A percentile compares a stretch with the other conserved stretches of the same genome.
These are phyloP conservation scores for Myriosclerotinia scirpicola DNA, from an alignment of 2,329 filamentous ascomycete species.

Conservation along the genomic window DNA sequence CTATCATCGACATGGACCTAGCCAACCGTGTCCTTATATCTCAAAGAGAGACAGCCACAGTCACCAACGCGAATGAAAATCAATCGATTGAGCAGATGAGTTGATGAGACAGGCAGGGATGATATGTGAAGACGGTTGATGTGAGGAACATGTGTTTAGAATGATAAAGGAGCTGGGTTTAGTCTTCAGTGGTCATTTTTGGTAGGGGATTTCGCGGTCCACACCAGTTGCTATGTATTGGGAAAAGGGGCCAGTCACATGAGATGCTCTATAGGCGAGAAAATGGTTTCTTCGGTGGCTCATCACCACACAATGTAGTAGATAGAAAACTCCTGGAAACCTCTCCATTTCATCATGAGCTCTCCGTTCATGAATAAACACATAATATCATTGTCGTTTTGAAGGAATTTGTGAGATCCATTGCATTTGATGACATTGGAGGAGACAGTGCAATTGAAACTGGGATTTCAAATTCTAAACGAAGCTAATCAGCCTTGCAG, in stretches of 20 bases:
- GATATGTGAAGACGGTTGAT: accelerated
- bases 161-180: accelerated
- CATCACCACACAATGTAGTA: not conserved
- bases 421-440: not conserved
- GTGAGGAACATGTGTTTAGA: not conserved
- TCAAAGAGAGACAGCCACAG: accelerated
- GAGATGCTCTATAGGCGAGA: not conserved
- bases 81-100: not conserved
- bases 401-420: not conserved
- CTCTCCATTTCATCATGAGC: not conserved
- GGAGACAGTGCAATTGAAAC: not conserved
- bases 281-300: too few species aligned
- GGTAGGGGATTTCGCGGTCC: too few species aligned
- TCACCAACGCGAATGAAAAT: not conserved
- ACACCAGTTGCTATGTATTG: too few species aligned
- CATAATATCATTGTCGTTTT: not conserved
- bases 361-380: not conserved
- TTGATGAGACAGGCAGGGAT: accelerated
- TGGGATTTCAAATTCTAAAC: not conserved
- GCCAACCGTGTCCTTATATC: not conserved
- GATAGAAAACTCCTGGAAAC: not conserved
- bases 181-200: accelerated
- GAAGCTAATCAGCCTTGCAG: not conserved
- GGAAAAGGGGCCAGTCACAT: not conserved
- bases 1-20: not conserved